Percentiles rank a stretch among this genome's conserved stretches.
Evolutionary conservation across 1,284 basidiomycete genomes (phyloP).

Genomic region (Stygiomarasmius scandens): DNA sequence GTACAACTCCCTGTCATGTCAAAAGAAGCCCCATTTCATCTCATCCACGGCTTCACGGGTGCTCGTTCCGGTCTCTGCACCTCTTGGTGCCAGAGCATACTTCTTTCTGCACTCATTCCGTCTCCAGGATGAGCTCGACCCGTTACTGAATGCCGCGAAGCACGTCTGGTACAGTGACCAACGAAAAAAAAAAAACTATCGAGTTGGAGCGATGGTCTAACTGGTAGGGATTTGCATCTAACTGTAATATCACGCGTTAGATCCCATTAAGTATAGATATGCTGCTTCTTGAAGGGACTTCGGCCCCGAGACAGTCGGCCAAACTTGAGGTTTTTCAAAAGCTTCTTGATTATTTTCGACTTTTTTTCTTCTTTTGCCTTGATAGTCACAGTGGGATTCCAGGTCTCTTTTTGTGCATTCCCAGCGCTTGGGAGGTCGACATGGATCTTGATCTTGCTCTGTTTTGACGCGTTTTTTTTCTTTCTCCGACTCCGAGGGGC

Average conservation of each 20-base stretch:
- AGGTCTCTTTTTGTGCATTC: no score
- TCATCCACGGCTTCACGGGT: no score
- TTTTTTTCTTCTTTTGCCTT: background rate
- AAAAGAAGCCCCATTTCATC: slow-evolving; percentile 22
- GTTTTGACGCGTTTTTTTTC: background rate
- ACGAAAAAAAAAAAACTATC: background rate
- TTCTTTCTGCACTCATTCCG: background rate
- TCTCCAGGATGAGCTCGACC: no score
- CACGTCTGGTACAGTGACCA: no score
- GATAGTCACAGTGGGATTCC: no score
- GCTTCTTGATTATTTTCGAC: background rate
- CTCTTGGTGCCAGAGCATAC: no score
- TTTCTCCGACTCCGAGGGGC: background rate
- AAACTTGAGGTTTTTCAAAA: no score
- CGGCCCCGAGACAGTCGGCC: background rate
- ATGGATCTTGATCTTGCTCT: no score
- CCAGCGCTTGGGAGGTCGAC: background rate
- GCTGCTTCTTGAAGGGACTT: background rate
- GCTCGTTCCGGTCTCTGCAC: no score
- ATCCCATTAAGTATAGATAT: background rate
- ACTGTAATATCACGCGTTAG: background rate
- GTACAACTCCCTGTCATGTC: slow-evolving; percentile 47
- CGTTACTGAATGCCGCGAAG: no score
- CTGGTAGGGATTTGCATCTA: background rate
- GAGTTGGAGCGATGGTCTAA: background rate